Evolutionary conservation across 2,329 filamentous ascomycete species (phyloP).

Genomic region (Cercospora nicotianae): DNA sequence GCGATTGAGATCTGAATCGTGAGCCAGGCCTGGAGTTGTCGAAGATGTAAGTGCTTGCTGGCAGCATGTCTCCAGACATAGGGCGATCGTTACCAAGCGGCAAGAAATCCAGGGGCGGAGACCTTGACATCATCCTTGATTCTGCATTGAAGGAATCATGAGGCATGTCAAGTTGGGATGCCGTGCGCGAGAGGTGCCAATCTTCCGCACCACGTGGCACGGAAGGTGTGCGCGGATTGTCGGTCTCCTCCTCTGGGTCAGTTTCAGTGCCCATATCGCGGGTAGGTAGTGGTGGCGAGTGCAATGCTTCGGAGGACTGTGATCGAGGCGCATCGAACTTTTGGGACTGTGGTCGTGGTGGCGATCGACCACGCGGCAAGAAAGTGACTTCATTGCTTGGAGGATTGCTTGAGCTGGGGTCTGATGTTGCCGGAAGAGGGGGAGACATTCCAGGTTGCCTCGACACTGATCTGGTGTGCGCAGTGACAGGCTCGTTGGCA

Average conservation of each 20-base stretch:
- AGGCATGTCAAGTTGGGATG: conserved; percentile 13
- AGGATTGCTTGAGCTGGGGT: conserved; percentile 12
- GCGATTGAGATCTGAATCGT: conserved; percentile 7
- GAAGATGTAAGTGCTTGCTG: conserved; percentile 11
- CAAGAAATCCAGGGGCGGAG: conserved; percentile 6
- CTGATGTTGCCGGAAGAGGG: conserved; percentile 5
- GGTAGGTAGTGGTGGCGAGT: conserved; percentile 9
- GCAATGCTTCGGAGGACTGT: conserved; percentile 15
- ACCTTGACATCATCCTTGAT: conserved; percentile 11
- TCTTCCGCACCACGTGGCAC: conserved; percentile 15
- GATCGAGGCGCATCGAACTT: conserved; percentile 15
- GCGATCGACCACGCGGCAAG: conserved; percentile 17
- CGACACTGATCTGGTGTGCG: conserved; percentile 7
- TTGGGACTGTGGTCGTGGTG: conserved; percentile 9
- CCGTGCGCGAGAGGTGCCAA: conserved; percentile 17
- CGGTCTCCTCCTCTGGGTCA: conserved; percentile 16
- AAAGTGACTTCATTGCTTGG: conserved; percentile 18
- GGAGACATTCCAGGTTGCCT: conserved; percentile 1
- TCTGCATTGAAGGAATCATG: conserved; percentile 2
- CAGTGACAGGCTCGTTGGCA: conserved; percentile 9
- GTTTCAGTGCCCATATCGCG: conserved; percentile 17
- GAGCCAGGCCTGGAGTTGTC: conserved; percentile 5
- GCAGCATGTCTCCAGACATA: conserved; percentile 13
- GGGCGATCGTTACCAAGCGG: not conserved
- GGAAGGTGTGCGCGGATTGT: conserved; percentile 18